phyloP scores from a whole-genome alignment of 345 rosid species.

The Pseudoturritis turrita region DNA sequence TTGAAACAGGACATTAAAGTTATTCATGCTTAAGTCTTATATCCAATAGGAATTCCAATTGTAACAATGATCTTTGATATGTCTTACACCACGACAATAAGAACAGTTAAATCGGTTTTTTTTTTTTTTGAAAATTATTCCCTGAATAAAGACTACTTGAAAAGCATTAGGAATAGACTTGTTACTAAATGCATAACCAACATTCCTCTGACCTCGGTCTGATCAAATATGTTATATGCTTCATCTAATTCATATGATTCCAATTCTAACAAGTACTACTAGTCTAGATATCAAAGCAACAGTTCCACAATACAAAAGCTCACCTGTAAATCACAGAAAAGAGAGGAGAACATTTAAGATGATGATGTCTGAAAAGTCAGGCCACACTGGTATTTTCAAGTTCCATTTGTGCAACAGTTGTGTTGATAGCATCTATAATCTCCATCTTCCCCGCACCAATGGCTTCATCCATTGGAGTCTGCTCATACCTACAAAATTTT shows the following conservation, averaged over 20 bases:
- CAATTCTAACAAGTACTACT: neutral
- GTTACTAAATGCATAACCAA: neutral
- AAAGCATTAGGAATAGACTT: neutral
- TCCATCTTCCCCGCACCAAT: slow-evolving; percentile 60
- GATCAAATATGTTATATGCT: neutral
- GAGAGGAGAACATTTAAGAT: neutral
- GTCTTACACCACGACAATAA: too few species aligned
- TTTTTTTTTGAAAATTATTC: too few species aligned
- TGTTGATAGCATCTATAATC: slow-evolving; percentile 58
- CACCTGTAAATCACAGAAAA: neutral
- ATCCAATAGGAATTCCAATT: neutral
- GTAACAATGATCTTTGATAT: neutral
- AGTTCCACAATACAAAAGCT: slow-evolving; percentile 2
- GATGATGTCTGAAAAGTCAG: slow-evolving; percentile 15
- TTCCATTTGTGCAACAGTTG: slow-evolving; percentile 60
- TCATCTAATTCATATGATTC: neutral
- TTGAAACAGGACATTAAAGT: too few species aligned
- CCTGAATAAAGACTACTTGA: too few species aligned
- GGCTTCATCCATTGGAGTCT: slow-evolving; percentile 82
- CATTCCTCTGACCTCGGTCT: neutral
- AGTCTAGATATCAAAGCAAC: neutral
- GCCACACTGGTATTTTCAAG: slow-evolving; percentile 47
- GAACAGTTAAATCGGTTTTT: too few species aligned
- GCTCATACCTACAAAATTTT: slow-evolving; percentile 59
- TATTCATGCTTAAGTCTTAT: neutral